A percentile compares a stretch with the other conserved stretches of the same genome.
These are phyloP conservation scores for Alliaria petiolata DNA, from an alignment of 345 rosid genomes.

Conservation along the genomic window DNA sequence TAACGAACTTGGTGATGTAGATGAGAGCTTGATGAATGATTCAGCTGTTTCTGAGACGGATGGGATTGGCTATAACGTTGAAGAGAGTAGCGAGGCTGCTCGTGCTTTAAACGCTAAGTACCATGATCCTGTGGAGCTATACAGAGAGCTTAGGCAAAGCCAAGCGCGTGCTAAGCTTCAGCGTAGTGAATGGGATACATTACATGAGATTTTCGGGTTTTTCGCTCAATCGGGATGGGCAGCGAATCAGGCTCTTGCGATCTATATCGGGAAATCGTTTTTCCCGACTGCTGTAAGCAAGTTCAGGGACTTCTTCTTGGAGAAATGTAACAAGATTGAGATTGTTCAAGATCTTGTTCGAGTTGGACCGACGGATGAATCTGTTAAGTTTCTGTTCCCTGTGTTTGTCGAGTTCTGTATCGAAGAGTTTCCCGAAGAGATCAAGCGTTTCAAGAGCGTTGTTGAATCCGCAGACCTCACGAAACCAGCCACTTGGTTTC, in stretches of 20 bases:
- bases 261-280: constrained; percentile 78
- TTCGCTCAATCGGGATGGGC: constrained; percentile 78
- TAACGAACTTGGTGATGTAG: constrained; percentile 21
- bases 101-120: constrained; percentile 13
- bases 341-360: constrained; percentile 46
- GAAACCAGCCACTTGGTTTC: constrained; percentile 88
- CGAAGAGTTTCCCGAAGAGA: constrained; percentile 71
- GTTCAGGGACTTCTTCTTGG: constrained; percentile 49
- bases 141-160: constrained; percentile 44
- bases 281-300: constrained; percentile 67
- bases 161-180: constrained; percentile 38
- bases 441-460: constrained; percentile 57
- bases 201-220: constrained; percentile 47
- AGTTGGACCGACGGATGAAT: constrained; percentile 63
- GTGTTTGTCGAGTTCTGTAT: constrained; percentile 82
- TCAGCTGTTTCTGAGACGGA: constrained; percentile 13
- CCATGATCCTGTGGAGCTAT: constrained; percentile 56
- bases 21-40: constrained; percentile 7
- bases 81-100: constrained; percentile 17
- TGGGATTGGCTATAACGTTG: neutral
- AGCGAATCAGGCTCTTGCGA: constrained; percentile 78
- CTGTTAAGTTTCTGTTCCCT: constrained; percentile 77
- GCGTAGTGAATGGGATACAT: constrained; percentile 38
- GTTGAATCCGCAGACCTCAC: constrained; percentile 80
- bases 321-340: constrained; percentile 42